Evolutionary conservation across 331 rosid genomes (phyloP).

Genomic region (Rhamnella rubrinervis): DNA sequence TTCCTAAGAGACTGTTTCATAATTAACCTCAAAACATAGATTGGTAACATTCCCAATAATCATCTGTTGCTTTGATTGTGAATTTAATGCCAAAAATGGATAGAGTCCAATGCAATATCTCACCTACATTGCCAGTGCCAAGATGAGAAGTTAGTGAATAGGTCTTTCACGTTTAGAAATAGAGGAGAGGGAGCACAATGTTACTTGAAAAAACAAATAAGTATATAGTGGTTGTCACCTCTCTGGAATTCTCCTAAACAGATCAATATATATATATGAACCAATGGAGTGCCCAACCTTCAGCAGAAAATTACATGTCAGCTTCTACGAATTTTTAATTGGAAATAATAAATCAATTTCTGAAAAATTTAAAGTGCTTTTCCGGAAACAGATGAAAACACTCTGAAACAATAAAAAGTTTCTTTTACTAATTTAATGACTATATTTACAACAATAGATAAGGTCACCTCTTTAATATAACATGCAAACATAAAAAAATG

Average conservation of each 20-base stretch:
- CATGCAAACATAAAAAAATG: constrained; percentile 9
- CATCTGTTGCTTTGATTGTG: constrained; percentile 47
- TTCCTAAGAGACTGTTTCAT: constrained; percentile 55
- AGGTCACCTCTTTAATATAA: constrained; percentile 5
- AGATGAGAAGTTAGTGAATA: constrained; percentile 26
- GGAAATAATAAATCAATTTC: constrained; percentile 13
- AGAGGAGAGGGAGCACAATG: constrained; percentile 21
- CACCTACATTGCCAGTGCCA: constrained; percentile 51
- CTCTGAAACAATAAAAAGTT: neutral
- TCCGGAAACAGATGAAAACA: constrained; percentile 1
- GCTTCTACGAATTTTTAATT: constrained; percentile 18
- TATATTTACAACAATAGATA: constrained; percentile 3
- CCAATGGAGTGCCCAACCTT: constrained; percentile 98
- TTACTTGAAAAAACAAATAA: neutral
- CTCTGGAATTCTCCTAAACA: constrained; percentile 49
- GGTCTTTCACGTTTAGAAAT: constrained; percentile 22
- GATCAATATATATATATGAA: constrained; percentile 63
- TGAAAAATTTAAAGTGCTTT: constrained; percentile 11
- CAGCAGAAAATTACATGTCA: constrained; percentile 30
- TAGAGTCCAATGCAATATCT: constrained; percentile 64
- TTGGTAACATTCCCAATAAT: constrained; percentile 66
- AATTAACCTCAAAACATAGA: constrained; percentile 44
- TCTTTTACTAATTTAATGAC: neutral
- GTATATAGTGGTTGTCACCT: constrained; percentile 47
- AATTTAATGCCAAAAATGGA: constrained; percentile 78